phyloP scores from a whole-genome alignment of 1,284 basidiomycete genomes.

The Ustanciosporium gigantosporum region DNA sequence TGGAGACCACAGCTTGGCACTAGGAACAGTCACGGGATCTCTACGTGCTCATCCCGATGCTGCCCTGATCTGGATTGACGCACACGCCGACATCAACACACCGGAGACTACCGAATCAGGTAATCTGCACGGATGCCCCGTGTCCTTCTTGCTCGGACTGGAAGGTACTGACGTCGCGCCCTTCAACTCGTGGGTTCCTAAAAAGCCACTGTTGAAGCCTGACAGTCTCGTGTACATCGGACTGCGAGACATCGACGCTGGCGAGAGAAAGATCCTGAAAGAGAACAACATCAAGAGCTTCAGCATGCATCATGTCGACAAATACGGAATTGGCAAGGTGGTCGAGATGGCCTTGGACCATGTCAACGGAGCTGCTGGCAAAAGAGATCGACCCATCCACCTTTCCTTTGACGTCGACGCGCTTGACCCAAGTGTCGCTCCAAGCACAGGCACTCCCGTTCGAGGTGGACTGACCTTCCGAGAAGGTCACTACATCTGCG shows the following conservation, averaged over 20 bases:
- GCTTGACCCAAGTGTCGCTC: conserved; percentile 85
- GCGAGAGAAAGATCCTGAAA: conserved; percentile 84
- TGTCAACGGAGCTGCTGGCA: conserved; percentile 68
- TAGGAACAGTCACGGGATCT: conserved; percentile 61
- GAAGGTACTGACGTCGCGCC: conserved; percentile 56
- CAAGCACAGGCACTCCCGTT: conserved; percentile 90
- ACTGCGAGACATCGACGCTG: conserved; percentile 86
- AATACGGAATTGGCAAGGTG: conserved; percentile 81
- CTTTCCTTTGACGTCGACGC: conserved; percentile 92
- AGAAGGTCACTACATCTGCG: conserved; percentile 91
- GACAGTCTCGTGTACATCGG: conserved; percentile 89
- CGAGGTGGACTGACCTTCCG: conserved; percentile 95
- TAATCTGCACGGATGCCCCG: conserved; percentile 97
- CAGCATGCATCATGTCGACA: conserved; percentile 98
- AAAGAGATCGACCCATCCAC: conserved; percentile 82
- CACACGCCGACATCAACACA: conserved; percentile 88
- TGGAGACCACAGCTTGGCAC: conserved; percentile 85
- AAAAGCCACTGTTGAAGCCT: conserved; percentile 65
- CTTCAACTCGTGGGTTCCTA: conserved; percentile 57
- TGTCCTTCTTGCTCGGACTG: conserved; percentile 77
- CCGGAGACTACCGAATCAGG: conserved; percentile 79
- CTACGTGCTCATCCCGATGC: conserved; percentile 67
- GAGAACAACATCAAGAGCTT: conserved; percentile 88
- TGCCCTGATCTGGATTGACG: conserved; percentile 80
- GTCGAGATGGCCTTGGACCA: conserved; percentile 94